Conservation (phyloP, 2,329 filamentous ascomycete species). For the Venturia aucupariae region DNA sequence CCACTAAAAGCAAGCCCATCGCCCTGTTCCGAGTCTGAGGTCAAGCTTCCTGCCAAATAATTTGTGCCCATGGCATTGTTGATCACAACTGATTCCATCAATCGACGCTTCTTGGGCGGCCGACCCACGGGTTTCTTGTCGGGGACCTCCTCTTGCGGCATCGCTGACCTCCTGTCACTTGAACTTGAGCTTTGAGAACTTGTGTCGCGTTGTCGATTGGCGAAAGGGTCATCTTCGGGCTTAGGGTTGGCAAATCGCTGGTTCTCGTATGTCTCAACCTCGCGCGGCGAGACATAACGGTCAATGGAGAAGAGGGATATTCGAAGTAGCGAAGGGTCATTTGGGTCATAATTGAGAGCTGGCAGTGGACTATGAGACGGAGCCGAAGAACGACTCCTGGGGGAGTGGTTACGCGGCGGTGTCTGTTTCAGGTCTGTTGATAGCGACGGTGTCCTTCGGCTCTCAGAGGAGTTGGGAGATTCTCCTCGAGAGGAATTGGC, state of each 20-base stretch:
- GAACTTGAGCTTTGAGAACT: background rate
- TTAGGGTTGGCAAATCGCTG: slow-evolving; percentile 10
- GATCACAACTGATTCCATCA: background rate
- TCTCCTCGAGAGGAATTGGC: background rate
- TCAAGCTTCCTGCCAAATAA: background rate
- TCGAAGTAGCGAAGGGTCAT: slow-evolving; percentile 7
- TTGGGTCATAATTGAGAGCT: background rate
- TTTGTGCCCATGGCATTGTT: background rate
- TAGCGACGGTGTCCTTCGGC: background rate
- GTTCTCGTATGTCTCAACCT: slow-evolving; percentile 10
- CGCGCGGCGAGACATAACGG: slow-evolving; percentile 6
- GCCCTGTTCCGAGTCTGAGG: background rate
- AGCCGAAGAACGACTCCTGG: background rate
- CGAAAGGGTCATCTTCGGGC: slow-evolving; percentile 8
- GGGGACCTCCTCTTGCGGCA: background rate
- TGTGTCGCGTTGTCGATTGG: background rate
- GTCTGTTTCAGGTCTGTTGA: background rate
- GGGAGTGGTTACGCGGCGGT: background rate
- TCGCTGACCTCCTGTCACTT: background rate
- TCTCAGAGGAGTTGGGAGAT: background rate
- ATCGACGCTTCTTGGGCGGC: background rate
- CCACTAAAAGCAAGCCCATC: background rate
- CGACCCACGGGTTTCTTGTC: background rate
- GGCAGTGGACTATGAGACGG: background rate
- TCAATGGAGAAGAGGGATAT: slow-evolving; percentile 7